These are phyloP conservation scores for Rosellinia necatrix DNA, from an alignment of 2,329 filamentous ascomycete species.

Conservation along the genomic window DNA sequence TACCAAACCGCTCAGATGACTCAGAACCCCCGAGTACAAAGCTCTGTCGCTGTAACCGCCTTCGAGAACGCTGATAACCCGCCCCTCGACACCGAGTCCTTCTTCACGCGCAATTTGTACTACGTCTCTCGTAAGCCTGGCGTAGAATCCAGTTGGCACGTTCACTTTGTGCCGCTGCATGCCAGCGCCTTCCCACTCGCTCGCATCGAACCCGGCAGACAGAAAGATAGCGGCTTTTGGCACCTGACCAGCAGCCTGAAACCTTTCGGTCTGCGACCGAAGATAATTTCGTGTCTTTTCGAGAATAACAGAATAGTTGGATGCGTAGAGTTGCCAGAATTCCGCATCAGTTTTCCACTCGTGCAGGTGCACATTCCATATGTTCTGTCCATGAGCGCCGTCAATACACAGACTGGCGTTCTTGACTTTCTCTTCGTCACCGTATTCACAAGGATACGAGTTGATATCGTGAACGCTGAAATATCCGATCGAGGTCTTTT, in stretches of 20 bases:
- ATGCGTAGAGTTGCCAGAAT: constrained; percentile 88
- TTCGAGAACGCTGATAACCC: constrained; percentile 91
- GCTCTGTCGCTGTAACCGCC: constrained; percentile 96
- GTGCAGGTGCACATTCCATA: constrained; percentile 96
- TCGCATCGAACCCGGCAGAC: constrained; percentile 95
- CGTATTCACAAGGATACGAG: constrained; percentile 93
- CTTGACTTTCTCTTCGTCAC: constrained; percentile 90
- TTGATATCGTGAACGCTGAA: constrained; percentile 98
- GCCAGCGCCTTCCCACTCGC: constrained; percentile 86
- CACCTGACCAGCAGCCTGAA: constrained; percentile 61
- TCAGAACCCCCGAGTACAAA: constrained; percentile 83
- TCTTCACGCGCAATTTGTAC: constrained; percentile 81
- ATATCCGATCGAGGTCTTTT: constrained; percentile 89
- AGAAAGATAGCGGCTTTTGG: constrained; percentile 90
- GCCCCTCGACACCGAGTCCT: constrained; percentile 75
- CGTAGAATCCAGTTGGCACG: constrained; percentile 96
- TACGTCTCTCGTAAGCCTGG: constrained; percentile 84
- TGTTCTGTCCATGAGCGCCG: constrained; percentile 87
- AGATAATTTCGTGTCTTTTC: constrained; percentile 82
- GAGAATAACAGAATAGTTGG: constrained; percentile 75
- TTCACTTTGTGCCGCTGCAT: constrained; percentile 98
- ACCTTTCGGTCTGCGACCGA: constrained; percentile 69
- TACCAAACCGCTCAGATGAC: constrained; percentile 84
- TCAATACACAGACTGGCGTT: constrained; percentile 95
- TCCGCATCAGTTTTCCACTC: constrained; percentile 81